Percentiles rank a stretch among this genome's conserved stretches.
Conservation (phyloP, 2,329 filamentous ascomycete species). For the Magnaporthiopsis incrustans region DNA sequence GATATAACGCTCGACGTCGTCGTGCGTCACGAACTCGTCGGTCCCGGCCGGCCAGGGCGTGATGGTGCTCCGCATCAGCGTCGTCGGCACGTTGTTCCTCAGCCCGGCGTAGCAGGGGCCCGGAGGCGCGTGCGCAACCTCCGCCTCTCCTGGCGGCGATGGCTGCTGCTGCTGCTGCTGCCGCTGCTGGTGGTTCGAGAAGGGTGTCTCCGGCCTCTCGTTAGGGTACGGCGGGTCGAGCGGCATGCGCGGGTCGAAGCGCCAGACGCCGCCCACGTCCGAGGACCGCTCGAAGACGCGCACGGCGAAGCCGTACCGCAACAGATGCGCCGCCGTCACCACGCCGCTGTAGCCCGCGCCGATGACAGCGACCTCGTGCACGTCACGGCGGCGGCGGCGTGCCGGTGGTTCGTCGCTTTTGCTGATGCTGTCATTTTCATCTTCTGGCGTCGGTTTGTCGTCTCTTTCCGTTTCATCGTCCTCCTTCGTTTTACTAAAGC, state of each 20-base stretch:
- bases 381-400: not conserved
- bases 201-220: constrained; percentile 13
- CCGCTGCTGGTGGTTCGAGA: constrained; percentile 19
- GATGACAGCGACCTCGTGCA: constrained; percentile 25
- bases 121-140: constrained; percentile 2
- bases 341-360: constrained; percentile 34
- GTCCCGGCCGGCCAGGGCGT: constrained; percentile 50
- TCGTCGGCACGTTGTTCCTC: constrained; percentile 69
- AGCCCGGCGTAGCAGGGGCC: constrained; percentile 48
- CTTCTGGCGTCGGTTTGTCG: not conserved
- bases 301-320: constrained; percentile 26
- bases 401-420: not conserved
- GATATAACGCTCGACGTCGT: constrained; percentile 50
- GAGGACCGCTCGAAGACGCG: constrained; percentile 29
- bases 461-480: not conserved
- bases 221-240: constrained; percentile 25
- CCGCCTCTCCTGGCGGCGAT: constrained; percentile 16
- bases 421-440: not conserved
- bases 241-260: constrained; percentile 23
- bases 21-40: constrained; percentile 49
- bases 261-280: constrained; percentile 30
- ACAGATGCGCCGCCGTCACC: constrained; percentile 27
- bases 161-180: constrained; percentile 15
- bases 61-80: constrained; percentile 33
- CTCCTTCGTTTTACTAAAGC: not conserved